A percentile compares a stretch with the other conserved stretches of the same genome.
These are phyloP conservation scores for Cryphonectria parasitica DNA, from an alignment of 2,329 filamentous ascomycete species.

Conservation along the genomic window DNA sequence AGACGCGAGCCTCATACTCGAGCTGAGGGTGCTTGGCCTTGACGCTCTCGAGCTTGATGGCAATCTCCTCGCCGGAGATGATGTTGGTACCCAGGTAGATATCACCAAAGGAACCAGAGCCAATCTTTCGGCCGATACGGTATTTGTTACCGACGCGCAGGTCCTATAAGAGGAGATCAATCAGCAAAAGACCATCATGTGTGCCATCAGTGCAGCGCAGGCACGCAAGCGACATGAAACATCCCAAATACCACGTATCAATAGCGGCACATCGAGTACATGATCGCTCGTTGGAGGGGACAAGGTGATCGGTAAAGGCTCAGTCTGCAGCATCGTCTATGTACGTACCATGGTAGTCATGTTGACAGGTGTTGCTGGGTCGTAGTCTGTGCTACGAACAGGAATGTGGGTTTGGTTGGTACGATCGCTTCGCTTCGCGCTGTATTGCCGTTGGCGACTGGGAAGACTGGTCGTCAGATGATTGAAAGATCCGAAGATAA, in stretches of 20 bases:
- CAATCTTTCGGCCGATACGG: slow-evolving; percentile 98
- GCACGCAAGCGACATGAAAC: background rate
- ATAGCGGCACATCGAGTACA: background rate
- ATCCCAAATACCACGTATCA: background rate
- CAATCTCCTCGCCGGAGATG: slow-evolving; percentile 98
- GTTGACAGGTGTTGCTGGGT: slow-evolving; percentile 33
- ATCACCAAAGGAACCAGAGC: slow-evolving; percentile 95
- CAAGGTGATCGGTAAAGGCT: background rate
- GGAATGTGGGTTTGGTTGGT: slow-evolving; percentile 27
- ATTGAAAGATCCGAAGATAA: slow-evolving; percentile 6
- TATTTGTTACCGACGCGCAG: slow-evolving; percentile 99
- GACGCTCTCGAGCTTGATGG: slow-evolving; percentile 99
- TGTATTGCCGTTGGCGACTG: background rate
- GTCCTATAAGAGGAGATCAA: slow-evolving; percentile 63
- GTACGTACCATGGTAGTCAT: slow-evolving; percentile 58
- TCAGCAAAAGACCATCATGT: slow-evolving; percentile 19
- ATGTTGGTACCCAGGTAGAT: slow-evolving; percentile 99
- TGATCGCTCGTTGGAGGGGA: background rate
- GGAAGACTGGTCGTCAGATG: slow-evolving; percentile 11
- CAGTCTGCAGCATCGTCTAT: background rate
- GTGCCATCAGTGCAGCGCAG: background rate
- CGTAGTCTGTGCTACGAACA: slow-evolving; percentile 27
- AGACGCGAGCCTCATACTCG: slow-evolving; percentile 97
- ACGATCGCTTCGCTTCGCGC: background rate
- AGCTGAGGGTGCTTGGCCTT: slow-evolving; percentile 99